A percentile compares a stretch with the other conserved stretches of the same genome.
These are phyloP conservation scores for Breynia disticha DNA, from an alignment of 441 rosid species.

Conservation along the genomic window DNA sequence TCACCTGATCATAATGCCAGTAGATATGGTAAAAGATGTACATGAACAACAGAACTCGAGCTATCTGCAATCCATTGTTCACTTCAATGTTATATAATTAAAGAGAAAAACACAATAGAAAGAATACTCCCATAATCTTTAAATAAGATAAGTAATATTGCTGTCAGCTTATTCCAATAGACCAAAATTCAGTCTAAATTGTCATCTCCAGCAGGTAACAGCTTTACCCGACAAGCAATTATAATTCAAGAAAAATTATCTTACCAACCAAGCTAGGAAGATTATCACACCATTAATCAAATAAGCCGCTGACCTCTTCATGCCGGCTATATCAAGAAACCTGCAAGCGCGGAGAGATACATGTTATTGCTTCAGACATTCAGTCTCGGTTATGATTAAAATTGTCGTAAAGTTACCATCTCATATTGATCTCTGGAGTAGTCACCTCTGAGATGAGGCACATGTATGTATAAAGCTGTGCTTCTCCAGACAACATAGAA, in stretches of 20 bases:
- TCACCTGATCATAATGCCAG: conserved; percentile 42
- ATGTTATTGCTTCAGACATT: background rate
- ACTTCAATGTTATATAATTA: too few relatives aligned
- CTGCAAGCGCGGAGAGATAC: conserved; percentile 10
- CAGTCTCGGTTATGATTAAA: background rate
- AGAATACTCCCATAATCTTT: too few relatives aligned
- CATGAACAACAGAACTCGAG: conserved; percentile 37
- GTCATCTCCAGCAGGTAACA: conserved; percentile 1
- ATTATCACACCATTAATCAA: conserved; percentile 42
- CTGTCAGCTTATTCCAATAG: too few relatives aligned
- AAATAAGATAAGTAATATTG: too few relatives aligned
- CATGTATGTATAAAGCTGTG: conserved; percentile 53
- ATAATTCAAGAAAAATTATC: background rate
- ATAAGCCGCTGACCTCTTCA: conserved; percentile 46
- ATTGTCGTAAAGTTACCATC: conserved; percentile 26
- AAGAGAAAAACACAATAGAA: too few relatives aligned
- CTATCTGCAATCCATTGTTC: conserved; percentile 24
- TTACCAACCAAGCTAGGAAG: conserved; percentile 57
- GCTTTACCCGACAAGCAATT: too few relatives aligned
- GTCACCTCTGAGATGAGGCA: conserved; percentile 43
- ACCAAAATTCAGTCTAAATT: background rate
- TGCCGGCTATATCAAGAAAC: conserved; percentile 44
- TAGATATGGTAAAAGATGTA: conserved; percentile 40
- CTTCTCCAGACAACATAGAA: conserved; percentile 60
- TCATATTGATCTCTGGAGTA: conserved; percentile 41